A percentile compares a stretch with the other conserved stretches of the same genome.
Evolutionary conservation across 2,329 filamentous ascomycete species (phyloP).

Genomic region (Calonectria pseudoturangicola): DNA sequence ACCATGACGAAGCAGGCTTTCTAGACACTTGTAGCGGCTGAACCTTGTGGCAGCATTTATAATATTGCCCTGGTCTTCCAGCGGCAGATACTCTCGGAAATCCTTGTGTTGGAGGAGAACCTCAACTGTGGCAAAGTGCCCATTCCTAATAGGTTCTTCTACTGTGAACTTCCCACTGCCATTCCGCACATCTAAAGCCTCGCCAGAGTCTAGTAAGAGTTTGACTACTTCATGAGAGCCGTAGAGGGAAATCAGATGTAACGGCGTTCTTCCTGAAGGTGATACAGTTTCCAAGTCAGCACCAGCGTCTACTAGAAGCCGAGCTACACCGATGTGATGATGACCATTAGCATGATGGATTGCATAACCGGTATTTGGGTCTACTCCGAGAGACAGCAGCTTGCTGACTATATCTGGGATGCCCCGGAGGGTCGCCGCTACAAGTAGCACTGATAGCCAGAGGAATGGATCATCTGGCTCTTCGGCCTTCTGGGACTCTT

Average conservation of each 20-base stretch:
- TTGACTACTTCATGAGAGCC: slow-evolving; percentile 14
- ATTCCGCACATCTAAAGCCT: neutral
- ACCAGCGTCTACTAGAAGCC: neutral
- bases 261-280: neutral
- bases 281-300: neutral
- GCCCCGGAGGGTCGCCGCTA: neutral
- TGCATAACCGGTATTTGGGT: neutral
- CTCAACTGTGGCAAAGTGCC: slow-evolving; percentile 12
- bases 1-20: slow-evolving; percentile 4
- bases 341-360: neutral
- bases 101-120: slow-evolving; percentile 9
- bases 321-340: neutral
- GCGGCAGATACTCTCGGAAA: neutral
- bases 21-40: neutral
- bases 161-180: neutral
- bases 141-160: neutral
- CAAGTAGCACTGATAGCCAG: neutral
- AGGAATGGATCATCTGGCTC: neutral
- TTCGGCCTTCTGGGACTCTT: neutral
- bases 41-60: neutral
- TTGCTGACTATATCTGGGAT: neutral
- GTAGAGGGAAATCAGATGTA: neutral
- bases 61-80: neutral
- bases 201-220: neutral
- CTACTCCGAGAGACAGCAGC: slow-evolving; percentile 6